Evolutionary conservation across 2,329 filamentous ascomycete genomes (phyloP), one percentile per base, ranked within the genome.

Genomic region (Sporothrix phasma): DNA sequence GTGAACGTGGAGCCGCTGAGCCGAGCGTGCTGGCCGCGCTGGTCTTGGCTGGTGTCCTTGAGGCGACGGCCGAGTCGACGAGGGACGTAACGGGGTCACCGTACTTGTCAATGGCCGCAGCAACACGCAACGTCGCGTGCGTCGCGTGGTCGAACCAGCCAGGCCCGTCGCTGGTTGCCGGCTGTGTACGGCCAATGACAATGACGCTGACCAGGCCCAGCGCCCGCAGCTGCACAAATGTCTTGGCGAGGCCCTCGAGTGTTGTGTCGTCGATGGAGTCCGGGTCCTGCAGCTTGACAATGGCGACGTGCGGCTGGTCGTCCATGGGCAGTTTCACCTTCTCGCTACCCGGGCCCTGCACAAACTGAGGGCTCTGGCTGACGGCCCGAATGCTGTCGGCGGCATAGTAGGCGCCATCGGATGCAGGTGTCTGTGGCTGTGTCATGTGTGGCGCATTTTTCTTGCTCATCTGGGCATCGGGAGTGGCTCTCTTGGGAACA

Each of bases 131-230:
- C 7, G 86, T 85, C 73, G 97, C 88, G 51, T 85, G 78, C 3
- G 79, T 77, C 62, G 83, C 62, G 19, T 64, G 37, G 49, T 69
- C 66, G 19, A 69, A 54, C 67, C 79, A 54, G 77, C 72, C 69
- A 77, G 74, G 69, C 79, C 17, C n/a, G 2, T 26, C 24, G 68
- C 69, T 47, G 69, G 65, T 76, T 24, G 71, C 73, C 79, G 22
- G 34, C 41, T 10, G 41, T 45, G 49, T 61, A 61, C 87, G 89
- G 70, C 97, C 93, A 8, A 97, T 78, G 1, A 97, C 88, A 0
- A 99, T 84, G 22, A 92, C 85, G 66, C 91, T 92, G 59, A 85
- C 81, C 69, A 99, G 82, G 2, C 94, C 93, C 15, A 99, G 81
- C 61, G 88, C 86, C 45, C 86, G 84, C 59, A 99, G 84, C 73